A percentile compares a stretch with the other conserved stretches of the same genome.
Evolutionary conservation across 2,329 filamentous ascomycete species (phyloP).

Genomic region (Sarocladiaceae sp.): DNA sequence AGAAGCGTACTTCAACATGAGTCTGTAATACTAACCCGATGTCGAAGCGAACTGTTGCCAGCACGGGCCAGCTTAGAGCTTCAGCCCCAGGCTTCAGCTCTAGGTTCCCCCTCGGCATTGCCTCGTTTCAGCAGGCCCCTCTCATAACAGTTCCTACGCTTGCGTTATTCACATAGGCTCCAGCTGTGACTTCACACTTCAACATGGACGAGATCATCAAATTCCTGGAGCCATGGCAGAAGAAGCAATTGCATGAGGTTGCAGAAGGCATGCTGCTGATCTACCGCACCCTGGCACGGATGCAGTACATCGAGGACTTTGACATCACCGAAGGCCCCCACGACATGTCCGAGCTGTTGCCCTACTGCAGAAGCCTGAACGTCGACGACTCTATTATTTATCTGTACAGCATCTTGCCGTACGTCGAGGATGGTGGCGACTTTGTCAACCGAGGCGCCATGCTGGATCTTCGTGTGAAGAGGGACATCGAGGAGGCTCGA

Average conservation of each 20-base stretch:
- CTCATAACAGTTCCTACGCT: no score
- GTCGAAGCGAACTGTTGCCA: no score
- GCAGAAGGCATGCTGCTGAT: slow-evolving; percentile 23
- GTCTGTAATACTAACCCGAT: no score
- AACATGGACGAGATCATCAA: not conserved
- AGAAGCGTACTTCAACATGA: no score
- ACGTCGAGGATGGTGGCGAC: slow-evolving; percentile 14
- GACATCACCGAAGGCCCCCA: slow-evolving; percentile 19
- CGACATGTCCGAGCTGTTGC: slow-evolving; percentile 14
- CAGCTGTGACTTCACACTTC: no score
- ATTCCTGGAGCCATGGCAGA: not conserved
- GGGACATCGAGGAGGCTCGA: slow-evolving; percentile 13
- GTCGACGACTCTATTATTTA: slow-evolving; percentile 18
- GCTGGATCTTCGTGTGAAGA: slow-evolving; percentile 16
- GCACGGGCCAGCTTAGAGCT: no score
- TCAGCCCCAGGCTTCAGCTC: no score
- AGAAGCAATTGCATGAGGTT: slow-evolving; percentile 18
- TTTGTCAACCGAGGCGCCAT: slow-evolving; percentile 17
- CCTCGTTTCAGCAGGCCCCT: no score
- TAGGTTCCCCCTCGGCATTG: no score
- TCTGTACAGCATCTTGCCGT: slow-evolving; percentile 21
- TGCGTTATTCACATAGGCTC: no score
- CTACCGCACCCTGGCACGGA: slow-evolving; percentile 21
- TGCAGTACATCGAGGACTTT: slow-evolving; percentile 20
- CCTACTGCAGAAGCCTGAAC: slow-evolving; percentile 13